phyloP scores from a whole-genome alignment of 2,329 filamentous ascomycete species.

The Celoporthe dispersa region DNA sequence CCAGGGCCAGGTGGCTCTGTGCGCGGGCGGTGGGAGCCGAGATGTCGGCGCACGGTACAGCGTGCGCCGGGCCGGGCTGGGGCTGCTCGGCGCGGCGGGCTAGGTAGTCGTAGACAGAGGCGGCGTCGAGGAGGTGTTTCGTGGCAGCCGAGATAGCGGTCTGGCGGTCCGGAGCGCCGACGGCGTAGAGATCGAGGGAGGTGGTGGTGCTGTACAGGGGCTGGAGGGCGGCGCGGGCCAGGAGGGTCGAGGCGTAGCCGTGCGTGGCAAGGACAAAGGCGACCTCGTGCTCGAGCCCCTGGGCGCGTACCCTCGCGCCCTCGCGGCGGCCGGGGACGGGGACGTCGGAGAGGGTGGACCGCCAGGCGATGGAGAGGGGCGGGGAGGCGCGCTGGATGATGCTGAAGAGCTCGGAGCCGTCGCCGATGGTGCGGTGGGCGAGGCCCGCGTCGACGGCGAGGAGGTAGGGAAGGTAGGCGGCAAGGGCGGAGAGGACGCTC shows the following conservation, averaged over 20 bases:
- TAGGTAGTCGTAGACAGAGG: slow-evolving; percentile 77
- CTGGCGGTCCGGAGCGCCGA: slow-evolving; percentile 68
- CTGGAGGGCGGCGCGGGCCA: slow-evolving; percentile 73
- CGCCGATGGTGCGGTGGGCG: slow-evolving; percentile 48
- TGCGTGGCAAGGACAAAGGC: slow-evolving; percentile 78
- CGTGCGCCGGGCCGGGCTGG: slow-evolving; percentile 36
- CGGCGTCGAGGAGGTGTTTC: slow-evolving; percentile 76
- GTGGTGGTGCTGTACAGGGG: slow-evolving; percentile 71
- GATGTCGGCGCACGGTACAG: slow-evolving; percentile 58
- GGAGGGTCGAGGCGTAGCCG: slow-evolving; percentile 72
- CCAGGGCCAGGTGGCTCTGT: slow-evolving; percentile 71
- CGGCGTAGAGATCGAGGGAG: slow-evolving; percentile 49
- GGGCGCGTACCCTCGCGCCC: slow-evolving; percentile 67
- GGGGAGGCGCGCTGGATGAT: slow-evolving; percentile 60
- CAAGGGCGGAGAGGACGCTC: slow-evolving; percentile 69
- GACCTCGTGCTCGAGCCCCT: slow-evolving; percentile 81
- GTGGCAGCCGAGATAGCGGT: slow-evolving; percentile 74
- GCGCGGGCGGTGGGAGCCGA: slow-evolving; percentile 56
- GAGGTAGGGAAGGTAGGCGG: slow-evolving; percentile 82
- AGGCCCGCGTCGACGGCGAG: slow-evolving; percentile 76
- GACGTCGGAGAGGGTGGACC: slow-evolving; percentile 74
- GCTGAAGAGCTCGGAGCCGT: slow-evolving; percentile 66
- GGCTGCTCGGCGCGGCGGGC: slow-evolving; percentile 56
- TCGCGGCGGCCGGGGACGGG: slow-evolving; percentile 65
- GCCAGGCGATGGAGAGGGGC: slow-evolving; percentile 76